Percentiles rank a stretch among this genome's conserved stretches.
phyloP scores from a whole-genome alignment of 208 protist genomes.

The Leishmania aethiopica region DNA sequence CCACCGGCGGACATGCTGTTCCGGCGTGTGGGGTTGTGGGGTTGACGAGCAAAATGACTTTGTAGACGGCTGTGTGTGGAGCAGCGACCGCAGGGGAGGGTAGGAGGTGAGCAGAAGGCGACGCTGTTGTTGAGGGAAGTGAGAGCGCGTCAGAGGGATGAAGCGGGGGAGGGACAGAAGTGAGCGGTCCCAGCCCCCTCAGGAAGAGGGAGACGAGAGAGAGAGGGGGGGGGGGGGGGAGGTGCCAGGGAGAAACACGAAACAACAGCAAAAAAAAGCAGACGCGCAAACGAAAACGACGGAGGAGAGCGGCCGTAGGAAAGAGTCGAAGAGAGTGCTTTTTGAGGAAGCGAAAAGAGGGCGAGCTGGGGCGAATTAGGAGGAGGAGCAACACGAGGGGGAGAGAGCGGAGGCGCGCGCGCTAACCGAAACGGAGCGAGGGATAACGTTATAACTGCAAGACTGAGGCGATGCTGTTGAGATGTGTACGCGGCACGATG shows the following conservation, averaged over 20 bases:
- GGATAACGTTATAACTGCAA: too few species aligned
- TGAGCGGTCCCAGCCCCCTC: neutral
- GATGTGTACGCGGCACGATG: too few species aligned
- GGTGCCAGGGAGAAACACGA: neutral
- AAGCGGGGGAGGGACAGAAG: neutral
- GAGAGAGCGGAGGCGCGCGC: too few species aligned
- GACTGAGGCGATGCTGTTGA: too few species aligned
- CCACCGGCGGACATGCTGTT: slow-evolving; percentile 61
- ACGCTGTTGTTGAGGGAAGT: neutral
- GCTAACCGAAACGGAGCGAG: neutral
- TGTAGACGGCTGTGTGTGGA: too few species aligned
- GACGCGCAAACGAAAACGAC: neutral
- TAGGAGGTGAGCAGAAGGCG: neutral
- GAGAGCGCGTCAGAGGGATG: neutral
- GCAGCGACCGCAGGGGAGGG: too few species aligned
- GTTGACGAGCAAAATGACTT: too few species aligned
- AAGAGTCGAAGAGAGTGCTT: too few species aligned
- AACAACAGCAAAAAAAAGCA: neutral
- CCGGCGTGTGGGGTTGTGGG: neutral
- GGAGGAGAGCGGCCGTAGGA: too few species aligned
- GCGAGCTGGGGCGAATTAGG: too few species aligned
- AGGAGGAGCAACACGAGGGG: too few species aligned
- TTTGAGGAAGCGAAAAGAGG: too few species aligned
- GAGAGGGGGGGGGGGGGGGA: neutral
- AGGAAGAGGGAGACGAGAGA: neutral